Evolutionary conservation across 2,329 filamentous ascomycete species (phyloP), one percentile per base, ranked within the genome.

Genomic region (Sporothrix schenckii): DNA sequence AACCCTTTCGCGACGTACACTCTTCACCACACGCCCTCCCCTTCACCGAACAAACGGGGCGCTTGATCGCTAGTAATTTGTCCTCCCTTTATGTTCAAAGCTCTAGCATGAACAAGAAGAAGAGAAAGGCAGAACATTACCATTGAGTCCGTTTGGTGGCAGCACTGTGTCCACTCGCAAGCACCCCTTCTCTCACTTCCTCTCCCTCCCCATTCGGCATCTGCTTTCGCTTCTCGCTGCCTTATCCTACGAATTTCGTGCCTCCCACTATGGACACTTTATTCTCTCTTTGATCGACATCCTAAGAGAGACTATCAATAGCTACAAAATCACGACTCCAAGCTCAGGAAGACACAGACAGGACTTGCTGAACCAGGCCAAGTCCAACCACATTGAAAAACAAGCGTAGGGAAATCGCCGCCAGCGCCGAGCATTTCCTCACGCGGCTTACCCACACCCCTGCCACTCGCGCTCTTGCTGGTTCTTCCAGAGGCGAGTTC

Each of bases 21-120:
- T 21, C 16, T 21, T 24, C 49, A 44, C 13, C 69, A 53, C 61
- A 67, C 69, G 52, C 61, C 69, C 69, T 67, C 53, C 14, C 50
- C 69, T 70, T 66, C 61, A 56, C 61, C 61, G 61, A 70, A 67
- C 44, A 21, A 65, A 65, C 44, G 61, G 61, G 61, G 61, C 50
- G 30, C 9, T 70, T 63, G 60, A 27, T 30, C 39, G 30, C 44
- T 44, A 30, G 60, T 52, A 24, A 70, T 60, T 52, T 67, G 61
- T 21, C n/a, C n/a, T 6, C 19, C 44, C 39, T 56, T 24, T 56
- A 21, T 14, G 30, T 39, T 30, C 34, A 11, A 21, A 19, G 9
- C 34, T 34, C 11, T 50, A 39, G 30, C 44, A 24, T 30, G 34
- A 21, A 41, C 30, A 16, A 44, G 14, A 16, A 44, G 14, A 16